These are phyloP conservation scores for Acanthochlamys bracteata DNA, from an alignment of 106 monocot species.

Conservation along the genomic window DNA sequence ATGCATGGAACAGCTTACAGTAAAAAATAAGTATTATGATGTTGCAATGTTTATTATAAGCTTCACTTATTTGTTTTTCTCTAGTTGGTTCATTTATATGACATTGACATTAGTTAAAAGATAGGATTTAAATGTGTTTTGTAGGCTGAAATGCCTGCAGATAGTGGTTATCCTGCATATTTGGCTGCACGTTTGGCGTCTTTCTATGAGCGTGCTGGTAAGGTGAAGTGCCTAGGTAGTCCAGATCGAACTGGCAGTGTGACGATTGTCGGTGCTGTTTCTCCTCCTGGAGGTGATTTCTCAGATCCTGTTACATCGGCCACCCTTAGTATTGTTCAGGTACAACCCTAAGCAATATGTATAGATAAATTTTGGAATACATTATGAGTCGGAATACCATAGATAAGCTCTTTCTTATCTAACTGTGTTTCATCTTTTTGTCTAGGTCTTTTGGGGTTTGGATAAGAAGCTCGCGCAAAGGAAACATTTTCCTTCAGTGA, in stretches of 20 bases:
- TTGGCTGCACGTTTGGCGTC: conserved; percentile 93
- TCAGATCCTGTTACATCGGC: conserved; percentile 99
- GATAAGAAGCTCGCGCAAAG: conserved; percentile 99
- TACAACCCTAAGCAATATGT: conserved; percentile 10
- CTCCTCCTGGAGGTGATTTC: conserved; percentile 99
- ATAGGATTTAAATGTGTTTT: not conserved
- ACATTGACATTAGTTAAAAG: too few species aligned
- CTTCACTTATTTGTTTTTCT: too few species aligned
- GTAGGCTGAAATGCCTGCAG: conserved; percentile 99
- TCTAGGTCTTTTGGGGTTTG: conserved; percentile 96
- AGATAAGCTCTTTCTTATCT: not conserved
- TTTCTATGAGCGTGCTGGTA: conserved; percentile 99
- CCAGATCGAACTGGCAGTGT: conserved; percentile 90
- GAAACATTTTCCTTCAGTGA: conserved; percentile 97
- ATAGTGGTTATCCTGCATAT: conserved; percentile 99
- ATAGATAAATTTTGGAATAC: not conserved
- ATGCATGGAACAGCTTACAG: too few species aligned
- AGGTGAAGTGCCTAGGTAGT: conserved; percentile 88
- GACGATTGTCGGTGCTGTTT: conserved; percentile 99
- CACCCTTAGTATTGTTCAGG: conserved; percentile 98
- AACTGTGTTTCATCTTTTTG: not conserved
- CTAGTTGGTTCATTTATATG: not conserved
- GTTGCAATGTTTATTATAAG: too few species aligned
- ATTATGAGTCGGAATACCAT: not conserved
- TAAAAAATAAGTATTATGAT: too few species aligned